Percentiles rank a stretch among this genome's conserved stretches.
These are phyloP conservation scores for Colletotrichum sp. DNA, from an alignment of 2,329 filamentous ascomycete genomes.

Conservation along the genomic window DNA sequence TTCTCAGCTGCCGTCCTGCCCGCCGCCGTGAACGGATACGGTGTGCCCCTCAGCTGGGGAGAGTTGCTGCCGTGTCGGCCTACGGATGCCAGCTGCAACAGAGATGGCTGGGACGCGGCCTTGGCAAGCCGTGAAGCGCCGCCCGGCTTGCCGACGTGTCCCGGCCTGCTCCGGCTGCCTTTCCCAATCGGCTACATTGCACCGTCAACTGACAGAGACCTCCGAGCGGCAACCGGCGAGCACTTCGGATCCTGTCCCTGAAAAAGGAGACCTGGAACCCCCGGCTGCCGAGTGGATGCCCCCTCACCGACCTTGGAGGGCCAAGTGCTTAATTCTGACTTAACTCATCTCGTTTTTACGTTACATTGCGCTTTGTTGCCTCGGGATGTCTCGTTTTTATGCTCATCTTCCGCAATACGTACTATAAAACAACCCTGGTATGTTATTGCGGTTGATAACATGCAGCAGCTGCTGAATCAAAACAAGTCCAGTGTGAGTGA, in stretches of 20 bases:
- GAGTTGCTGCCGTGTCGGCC: not conserved
- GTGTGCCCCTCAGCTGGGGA: not conserved
- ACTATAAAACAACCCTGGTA: not conserved
- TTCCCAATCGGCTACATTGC: not conserved
- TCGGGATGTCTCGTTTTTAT: not conserved
- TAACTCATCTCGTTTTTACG: not conserved
- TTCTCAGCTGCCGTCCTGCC: not conserved
- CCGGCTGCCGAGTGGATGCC: slow-evolving; percentile 1
- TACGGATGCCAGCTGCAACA: not conserved
- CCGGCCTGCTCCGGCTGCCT: not conserved
- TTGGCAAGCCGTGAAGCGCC: not conserved
- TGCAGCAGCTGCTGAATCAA: not conserved
- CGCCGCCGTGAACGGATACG: not conserved
- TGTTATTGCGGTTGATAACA: not conserved
- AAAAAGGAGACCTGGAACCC: not conserved
- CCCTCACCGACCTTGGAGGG: not conserved
- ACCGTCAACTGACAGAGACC: not conserved
- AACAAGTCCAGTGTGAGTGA: slow-evolving; percentile 5
- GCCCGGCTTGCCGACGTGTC: not conserved
- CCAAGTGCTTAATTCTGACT: not conserved
- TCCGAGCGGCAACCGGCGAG: not conserved
- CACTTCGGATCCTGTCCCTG: not conserved
- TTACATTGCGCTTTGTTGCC: slow-evolving; percentile 4
- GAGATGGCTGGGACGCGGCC: not conserved
- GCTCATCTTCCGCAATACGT: not conserved